phyloP scores from a whole-genome alignment of 345 rosid species.

The Lumnitzera racemosa region DNA sequence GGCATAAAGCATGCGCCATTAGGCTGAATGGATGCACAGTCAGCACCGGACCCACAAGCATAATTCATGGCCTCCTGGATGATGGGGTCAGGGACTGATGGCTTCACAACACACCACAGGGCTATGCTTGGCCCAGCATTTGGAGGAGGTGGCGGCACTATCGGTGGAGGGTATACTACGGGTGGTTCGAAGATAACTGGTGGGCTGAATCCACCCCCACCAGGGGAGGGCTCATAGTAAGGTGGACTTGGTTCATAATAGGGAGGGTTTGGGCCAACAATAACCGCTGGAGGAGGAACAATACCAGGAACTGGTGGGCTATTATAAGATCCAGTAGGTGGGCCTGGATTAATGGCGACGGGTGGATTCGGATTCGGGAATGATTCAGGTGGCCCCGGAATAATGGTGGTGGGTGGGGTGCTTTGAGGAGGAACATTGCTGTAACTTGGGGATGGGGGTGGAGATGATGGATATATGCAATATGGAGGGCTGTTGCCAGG shows the following conservation, averaged over 20 bases:
- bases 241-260: slow-evolving; percentile 5
- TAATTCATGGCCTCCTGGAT: slow-evolving; percentile 92
- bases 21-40: slow-evolving; percentile 63
- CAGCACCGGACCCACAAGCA: slow-evolving; percentile 88
- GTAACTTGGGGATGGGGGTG: slow-evolving; percentile 5
- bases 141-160: slow-evolving; percentile 62
- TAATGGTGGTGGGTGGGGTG: not conserved
- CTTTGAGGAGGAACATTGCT: not conserved
- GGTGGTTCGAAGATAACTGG: slow-evolving; percentile 49
- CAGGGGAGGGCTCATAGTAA: slow-evolving; percentile 9
- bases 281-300: not conserved
- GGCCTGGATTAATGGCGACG: not conserved
- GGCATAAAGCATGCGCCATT: slow-evolving; percentile 72
- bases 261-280: slow-evolving; percentile 4
- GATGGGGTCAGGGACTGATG: slow-evolving; percentile 90
- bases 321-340: not conserved
- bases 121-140: slow-evolving; percentile 28
- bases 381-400: slow-evolving; percentile 32
- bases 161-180: slow-evolving; percentile 70
- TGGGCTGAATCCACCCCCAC: slow-evolving; percentile 6
- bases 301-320: not conserved
- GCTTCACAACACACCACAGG: slow-evolving; percentile 91
- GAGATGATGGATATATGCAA: slow-evolving; percentile 14
- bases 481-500: slow-evolving; percentile 13
- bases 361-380: not conserved